phyloP scores from a whole-genome alignment of 225 moss, liverwort and hornwort genomes.

The Takakia lepidozioides region DNA sequence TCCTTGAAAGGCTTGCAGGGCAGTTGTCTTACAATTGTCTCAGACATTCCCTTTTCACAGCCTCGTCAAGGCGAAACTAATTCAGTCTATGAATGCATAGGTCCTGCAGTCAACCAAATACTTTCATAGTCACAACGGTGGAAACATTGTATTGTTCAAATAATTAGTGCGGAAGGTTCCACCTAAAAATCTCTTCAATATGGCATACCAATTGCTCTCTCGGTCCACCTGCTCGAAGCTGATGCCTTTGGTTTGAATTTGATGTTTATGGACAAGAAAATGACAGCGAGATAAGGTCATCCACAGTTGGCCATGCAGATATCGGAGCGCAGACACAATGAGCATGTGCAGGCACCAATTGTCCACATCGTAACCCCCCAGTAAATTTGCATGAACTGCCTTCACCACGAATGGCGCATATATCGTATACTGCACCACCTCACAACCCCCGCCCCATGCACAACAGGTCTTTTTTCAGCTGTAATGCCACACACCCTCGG shows the following conservation, averaged over 20 bases:
- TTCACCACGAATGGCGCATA: slow-evolving; percentile 57
- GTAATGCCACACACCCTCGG: too few species aligned
- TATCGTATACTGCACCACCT: slow-evolving; percentile 87
- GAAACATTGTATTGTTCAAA: too few species aligned
- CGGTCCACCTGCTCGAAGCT: slow-evolving; percentile 80
- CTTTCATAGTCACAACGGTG: too few species aligned
- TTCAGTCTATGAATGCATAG: too few species aligned
- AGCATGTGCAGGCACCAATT: slow-evolving; percentile 90
- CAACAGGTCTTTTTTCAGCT: too few species aligned
- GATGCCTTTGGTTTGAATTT: slow-evolving; percentile 57
- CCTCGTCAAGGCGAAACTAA: too few species aligned
- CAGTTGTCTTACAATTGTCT: too few species aligned
- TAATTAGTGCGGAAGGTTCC: background rate
- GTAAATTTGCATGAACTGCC: slow-evolving; percentile 47
- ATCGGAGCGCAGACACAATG: slow-evolving; percentile 28
- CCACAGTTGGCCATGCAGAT: slow-evolving; percentile 56
- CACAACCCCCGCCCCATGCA: too few species aligned
- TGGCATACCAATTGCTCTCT: slow-evolving; percentile 54
- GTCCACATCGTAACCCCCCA: slow-evolving; percentile 69
- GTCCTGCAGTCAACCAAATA: too few species aligned
- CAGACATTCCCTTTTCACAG: too few species aligned
- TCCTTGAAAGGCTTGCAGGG: too few species aligned
- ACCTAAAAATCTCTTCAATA: background rate
- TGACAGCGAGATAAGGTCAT: slow-evolving; percentile 63
- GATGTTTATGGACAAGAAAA: slow-evolving; percentile 46